Conservation (phyloP, 2,329 filamentous ascomycete species). For the Phaeosphaeria sp. region DNA sequence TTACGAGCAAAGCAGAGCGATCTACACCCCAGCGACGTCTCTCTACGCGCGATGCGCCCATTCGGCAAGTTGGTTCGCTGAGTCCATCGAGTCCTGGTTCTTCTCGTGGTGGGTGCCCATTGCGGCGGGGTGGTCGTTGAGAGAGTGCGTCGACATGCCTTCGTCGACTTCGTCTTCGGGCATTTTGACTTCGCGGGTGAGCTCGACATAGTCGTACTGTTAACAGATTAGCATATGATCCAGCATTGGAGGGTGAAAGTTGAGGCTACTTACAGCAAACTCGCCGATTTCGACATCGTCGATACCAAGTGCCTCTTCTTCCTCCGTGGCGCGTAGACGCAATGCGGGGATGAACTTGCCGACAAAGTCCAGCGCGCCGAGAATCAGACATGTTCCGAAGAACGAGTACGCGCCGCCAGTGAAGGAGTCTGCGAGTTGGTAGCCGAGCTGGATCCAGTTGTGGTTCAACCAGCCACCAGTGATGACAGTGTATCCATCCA, state of each 20-base stretch:
- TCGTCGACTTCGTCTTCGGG: conserved; percentile 48
- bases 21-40: background rate
- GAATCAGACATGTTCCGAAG: conserved; percentile 75
- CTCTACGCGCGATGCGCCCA: conserved; percentile 43
- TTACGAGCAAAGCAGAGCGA: background rate
- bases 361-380: conserved; percentile 64
- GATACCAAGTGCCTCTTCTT: conserved; percentile 83
- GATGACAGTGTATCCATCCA: conserved; percentile 74
- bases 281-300: conserved; percentile 92
- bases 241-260: background rate
- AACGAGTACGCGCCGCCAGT: conserved; percentile 81
- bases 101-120: conserved; percentile 46
- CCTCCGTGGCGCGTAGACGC: conserved; percentile 74
- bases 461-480: conserved; percentile 81
- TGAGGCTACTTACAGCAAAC: conserved; percentile 68
- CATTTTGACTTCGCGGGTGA: conserved; percentile 65
- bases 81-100: conserved; percentile 46
- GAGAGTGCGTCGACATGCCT: conserved; percentile 43
- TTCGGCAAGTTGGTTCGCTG: conserved; percentile 42
- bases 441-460: conserved; percentile 82
- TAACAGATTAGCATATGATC: conserved; percentile 10
- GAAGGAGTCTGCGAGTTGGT: conserved; percentile 83
- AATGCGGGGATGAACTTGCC: conserved; percentile 81
- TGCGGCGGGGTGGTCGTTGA: conserved; percentile 33
- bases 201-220: conserved; percentile 86